Evolutionary conservation across 768 basidiomycete genomes (phyloP).

Genomic region (Termitomyces sp.): DNA sequence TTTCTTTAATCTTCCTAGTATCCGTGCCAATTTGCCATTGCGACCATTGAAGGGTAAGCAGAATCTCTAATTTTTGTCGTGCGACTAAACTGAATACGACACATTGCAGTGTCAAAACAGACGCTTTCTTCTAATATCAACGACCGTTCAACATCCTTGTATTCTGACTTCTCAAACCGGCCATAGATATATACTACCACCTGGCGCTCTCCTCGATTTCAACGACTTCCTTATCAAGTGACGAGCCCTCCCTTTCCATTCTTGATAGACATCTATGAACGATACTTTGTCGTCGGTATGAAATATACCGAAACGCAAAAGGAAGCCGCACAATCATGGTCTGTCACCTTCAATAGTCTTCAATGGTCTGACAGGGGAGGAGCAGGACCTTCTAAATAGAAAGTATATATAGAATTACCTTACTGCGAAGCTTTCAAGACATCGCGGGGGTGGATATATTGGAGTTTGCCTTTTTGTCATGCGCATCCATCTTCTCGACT

Average conservation of each 20-base stretch:
- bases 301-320: conserved; percentile 46
- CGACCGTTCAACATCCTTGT: conserved; percentile 87
- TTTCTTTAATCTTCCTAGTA: conserved; percentile 58
- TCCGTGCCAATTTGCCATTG: conserved; percentile 81
- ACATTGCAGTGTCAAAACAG: conserved; percentile 67
- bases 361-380: too few species aligned
- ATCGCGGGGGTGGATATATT: too few species aligned
- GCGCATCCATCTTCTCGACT: too few species aligned
- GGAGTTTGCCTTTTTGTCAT: too few species aligned
- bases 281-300: conserved; percentile 53
- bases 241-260: conserved; percentile 82
- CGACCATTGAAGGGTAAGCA: conserved; percentile 80
- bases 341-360: too few species aligned
- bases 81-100: background rate
- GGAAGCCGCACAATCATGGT: conserved; percentile 39
- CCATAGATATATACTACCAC: conserved; percentile 69
- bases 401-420: too few species aligned
- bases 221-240: conserved; percentile 82
- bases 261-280: conserved; percentile 74
- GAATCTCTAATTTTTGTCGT: background rate
- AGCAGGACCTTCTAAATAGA: too few species aligned
- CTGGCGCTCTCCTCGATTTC: conserved; percentile 68
- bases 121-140: conserved; percentile 88
- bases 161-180: conserved; percentile 73
- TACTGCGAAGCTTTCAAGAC: too few species aligned